phyloP scores from a whole-genome alignment of 2,329 filamentous ascomycete species.

The Thelonectria discophora region DNA sequence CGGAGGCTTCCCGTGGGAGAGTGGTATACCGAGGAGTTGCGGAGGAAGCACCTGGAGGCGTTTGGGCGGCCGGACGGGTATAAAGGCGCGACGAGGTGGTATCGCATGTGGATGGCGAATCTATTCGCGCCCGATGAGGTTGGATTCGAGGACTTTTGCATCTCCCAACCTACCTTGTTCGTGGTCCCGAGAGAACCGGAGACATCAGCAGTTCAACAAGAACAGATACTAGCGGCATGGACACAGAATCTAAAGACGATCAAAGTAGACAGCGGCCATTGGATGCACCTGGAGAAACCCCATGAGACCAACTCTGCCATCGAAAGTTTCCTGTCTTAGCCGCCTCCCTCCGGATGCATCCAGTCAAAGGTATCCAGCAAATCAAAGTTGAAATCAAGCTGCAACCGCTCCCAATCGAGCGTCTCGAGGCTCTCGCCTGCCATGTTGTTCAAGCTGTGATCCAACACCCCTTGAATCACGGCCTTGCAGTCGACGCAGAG shows the following conservation, averaged over 20 bases:
- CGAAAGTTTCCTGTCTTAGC: constrained; percentile 27
- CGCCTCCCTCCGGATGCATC: constrained; percentile 43
- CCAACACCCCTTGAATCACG: constrained; percentile 60
- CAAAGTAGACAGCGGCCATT: constrained; percentile 47
- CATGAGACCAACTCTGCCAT: constrained; percentile 38
- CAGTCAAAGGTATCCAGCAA: constrained; percentile 60
- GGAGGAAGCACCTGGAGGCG: constrained; percentile 34
- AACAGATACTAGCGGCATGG: constrained; percentile 42
- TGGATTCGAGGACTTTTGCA: constrained; percentile 27
- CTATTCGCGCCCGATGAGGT: constrained; percentile 40
- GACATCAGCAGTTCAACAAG: constrained; percentile 32
- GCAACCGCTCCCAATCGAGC: constrained; percentile 49
- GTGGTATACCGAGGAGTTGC: constrained; percentile 41
- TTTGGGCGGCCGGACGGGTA: constrained; percentile 41
- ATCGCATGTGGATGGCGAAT: constrained; percentile 45
- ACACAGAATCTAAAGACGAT: constrained; percentile 48
- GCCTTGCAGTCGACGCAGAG: constrained; percentile 56
- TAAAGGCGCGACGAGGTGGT: constrained; percentile 45
- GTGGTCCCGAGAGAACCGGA: constrained; percentile 32
- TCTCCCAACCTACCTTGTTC: constrained; percentile 37
- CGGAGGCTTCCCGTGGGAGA: constrained; percentile 32
- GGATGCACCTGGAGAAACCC: constrained; percentile 45
- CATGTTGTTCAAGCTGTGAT: constrained; percentile 56
- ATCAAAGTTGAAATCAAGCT: constrained; percentile 55
- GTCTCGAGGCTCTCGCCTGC: constrained; percentile 36